These are phyloP conservation scores for Penicillium roqueforti DNA, from an alignment of 495 filamentous ascomycete species.

Conservation along the genomic window DNA sequence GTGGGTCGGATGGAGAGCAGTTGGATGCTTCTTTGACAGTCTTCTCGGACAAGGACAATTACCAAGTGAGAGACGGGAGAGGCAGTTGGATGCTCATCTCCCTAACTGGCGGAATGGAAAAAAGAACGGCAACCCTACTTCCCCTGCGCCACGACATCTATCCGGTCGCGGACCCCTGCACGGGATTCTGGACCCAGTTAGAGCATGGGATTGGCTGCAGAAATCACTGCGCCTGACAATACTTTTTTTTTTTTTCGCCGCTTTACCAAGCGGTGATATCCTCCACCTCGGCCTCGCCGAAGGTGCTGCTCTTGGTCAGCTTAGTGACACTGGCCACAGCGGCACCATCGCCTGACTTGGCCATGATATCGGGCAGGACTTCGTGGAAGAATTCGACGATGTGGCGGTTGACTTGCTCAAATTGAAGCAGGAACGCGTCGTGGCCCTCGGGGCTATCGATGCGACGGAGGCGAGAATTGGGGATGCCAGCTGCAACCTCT, in stretches of 20 bases:
- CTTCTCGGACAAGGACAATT: constrained; percentile 29
- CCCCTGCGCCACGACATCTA: constrained; percentile 26
- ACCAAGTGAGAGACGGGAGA: constrained; percentile 35
- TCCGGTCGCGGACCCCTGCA: neutral
- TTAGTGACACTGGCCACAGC: constrained; percentile 37
- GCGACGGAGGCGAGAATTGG: constrained; percentile 67
- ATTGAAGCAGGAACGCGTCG: constrained; percentile 93
- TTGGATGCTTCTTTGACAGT: constrained; percentile 52
- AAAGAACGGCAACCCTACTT: constrained; percentile 43
- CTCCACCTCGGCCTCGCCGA: constrained; percentile 92
- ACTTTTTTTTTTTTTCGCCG: neutral
- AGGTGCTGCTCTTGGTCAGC: constrained; percentile 75
- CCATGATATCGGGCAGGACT: constrained; percentile 83
- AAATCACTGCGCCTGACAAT: constrained; percentile 20
- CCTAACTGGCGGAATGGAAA: constrained; percentile 44
- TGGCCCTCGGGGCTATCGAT: constrained; percentile 95
- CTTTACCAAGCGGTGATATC: constrained; percentile 94
- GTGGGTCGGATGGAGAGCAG: constrained; percentile 46
- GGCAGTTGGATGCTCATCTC: constrained; percentile 49
- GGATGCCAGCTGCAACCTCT: constrained; percentile 80
- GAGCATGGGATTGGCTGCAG: constrained; percentile 36
- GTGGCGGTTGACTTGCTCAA: constrained; percentile 90
- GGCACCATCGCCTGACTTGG: constrained; percentile 44
- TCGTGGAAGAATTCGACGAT: constrained; percentile 81
- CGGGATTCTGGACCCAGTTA: constrained; percentile 14